A percentile compares a stretch with the other conserved stretches of the same genome.
phyloP scores from a whole-genome alignment of 108 stramenopile genomes.

The Pseudonitzschia multistriata region DNA sequence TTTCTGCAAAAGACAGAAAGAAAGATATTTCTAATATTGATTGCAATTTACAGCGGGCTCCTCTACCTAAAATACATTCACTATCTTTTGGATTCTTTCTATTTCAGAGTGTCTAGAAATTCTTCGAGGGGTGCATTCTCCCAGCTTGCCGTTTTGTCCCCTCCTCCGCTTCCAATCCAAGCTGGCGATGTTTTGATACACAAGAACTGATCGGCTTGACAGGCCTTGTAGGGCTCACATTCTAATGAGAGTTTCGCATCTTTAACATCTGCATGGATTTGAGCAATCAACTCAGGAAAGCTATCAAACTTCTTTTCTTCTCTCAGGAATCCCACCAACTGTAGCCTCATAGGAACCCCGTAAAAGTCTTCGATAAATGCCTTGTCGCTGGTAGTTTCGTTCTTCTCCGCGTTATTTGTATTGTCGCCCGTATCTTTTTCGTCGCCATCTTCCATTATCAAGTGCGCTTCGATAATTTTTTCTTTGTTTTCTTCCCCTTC shows the following conservation, averaged over 20 bases:
- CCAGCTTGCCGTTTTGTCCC: conserved; percentile 74
- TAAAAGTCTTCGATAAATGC: conserved; percentile 69
- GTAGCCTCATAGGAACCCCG: conserved; percentile 69
- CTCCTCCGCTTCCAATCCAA: conserved; percentile 77
- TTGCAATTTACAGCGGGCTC: no score
- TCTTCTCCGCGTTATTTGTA: conserved; percentile 14
- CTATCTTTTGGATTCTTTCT: no score
- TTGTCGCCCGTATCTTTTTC: conserved; percentile 10
- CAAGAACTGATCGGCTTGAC: conserved; percentile 35
- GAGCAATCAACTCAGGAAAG: conserved; percentile 70
- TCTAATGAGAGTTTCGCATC: conserved; percentile 57
- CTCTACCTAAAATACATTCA: no score
- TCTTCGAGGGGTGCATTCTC: conserved; percentile 27
- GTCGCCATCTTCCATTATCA: conserved; percentile 46
- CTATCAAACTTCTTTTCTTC: conserved; percentile 81
- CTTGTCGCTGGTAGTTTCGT: conserved; percentile 20
- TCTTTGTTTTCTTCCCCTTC: conserved; percentile 82
- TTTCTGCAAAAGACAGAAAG: no score
- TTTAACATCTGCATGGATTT: conserved; percentile 74
- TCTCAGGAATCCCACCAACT: conserved; percentile 69
- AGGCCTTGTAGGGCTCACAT: conserved; percentile 36
- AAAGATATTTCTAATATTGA: no score
- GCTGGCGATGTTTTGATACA: background rate
- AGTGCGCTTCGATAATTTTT: conserved; percentile 89
- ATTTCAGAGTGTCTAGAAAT: background rate